These are phyloP conservation scores for Leccinum incarnatum DNA, from an alignment of 768 basidiomycete genomes.

Conservation along the genomic window DNA sequence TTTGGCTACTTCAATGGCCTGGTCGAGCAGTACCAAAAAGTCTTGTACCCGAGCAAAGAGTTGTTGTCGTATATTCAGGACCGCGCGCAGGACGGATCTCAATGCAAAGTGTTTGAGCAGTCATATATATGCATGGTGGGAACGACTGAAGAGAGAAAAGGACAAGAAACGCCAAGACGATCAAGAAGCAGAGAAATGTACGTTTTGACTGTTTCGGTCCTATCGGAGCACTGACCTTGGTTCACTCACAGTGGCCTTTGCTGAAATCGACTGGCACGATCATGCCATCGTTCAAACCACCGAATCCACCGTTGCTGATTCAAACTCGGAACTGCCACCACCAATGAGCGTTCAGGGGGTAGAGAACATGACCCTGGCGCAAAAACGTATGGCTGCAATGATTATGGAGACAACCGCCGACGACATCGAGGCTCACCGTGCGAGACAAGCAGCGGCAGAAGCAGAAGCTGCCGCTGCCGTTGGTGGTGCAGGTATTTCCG, in stretches of 20 bases:
- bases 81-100: conserved; percentile 59
- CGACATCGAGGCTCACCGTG: conserved; percentile 79
- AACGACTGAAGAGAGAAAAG: conserved; percentile 76
- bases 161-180: conserved; percentile 87
- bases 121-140: conserved; percentile 92
- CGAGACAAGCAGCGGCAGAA: conserved; percentile 80
- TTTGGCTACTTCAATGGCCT: conserved; percentile 97
- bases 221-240: conserved; percentile 1
- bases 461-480: conserved; percentile 83
- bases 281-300: conserved; percentile 98
- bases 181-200: conserved; percentile 85
- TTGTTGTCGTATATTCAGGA: conserved; percentile 70
- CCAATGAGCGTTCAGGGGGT: conserved; percentile 95
- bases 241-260: conserved; percentile 71
- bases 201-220: conserved; percentile 29
- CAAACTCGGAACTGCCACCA: conserved; percentile 87
- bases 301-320: conserved; percentile 93
- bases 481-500: conserved; percentile 52
- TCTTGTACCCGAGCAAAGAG: conserved; percentile 81
- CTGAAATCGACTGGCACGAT: conserved; percentile 99
- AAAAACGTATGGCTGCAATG: conserved; percentile 98
- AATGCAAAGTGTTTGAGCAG: conserved; percentile 76
- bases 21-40: conserved; percentile 93
- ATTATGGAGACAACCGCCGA: conserved; percentile 94
- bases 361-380: conserved; percentile 93